phyloP scores from a whole-genome alignment of 371 early-diverging fungal species.

The Gilbertella persicaria region DNA sequence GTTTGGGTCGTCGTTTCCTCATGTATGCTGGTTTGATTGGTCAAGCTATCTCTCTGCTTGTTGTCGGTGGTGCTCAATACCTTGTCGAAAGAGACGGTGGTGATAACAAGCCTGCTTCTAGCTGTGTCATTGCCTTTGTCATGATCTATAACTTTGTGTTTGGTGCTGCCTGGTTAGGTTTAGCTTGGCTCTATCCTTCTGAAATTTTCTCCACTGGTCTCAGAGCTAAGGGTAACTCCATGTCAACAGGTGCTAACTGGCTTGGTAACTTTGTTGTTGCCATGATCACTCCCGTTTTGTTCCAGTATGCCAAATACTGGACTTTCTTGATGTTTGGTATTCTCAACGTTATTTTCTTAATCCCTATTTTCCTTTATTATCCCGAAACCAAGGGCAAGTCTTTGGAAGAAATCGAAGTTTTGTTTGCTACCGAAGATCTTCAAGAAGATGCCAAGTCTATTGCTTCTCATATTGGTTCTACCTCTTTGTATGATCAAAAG shows the following conservation, averaged over 20 bases:
- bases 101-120: constrained; percentile 33
- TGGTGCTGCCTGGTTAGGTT: constrained; percentile 58
- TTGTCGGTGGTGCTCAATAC: constrained; percentile 49
- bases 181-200: constrained; percentile 68
- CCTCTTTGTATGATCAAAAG: constrained; percentile 39
- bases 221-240: constrained; percentile 46
- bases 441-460: constrained; percentile 41
- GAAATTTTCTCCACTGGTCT: constrained; percentile 62
- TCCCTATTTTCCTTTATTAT: constrained; percentile 50
- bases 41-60: constrained; percentile 41
- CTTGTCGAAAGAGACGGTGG: constrained; percentile 24
- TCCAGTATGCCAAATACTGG: constrained; percentile 57
- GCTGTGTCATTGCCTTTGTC: constrained; percentile 44
- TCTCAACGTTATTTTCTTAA: constrained; percentile 35
- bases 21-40: constrained; percentile 38
- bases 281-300: constrained; percentile 43
- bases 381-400: constrained; percentile 62
- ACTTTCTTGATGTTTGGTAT: constrained; percentile 61
- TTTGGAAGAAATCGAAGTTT: constrained; percentile 60
- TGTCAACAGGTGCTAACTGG: constrained; percentile 69
- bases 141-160: constrained; percentile 50
- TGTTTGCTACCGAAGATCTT: constrained; percentile 44
- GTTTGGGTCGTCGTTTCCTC: constrained; percentile 47
- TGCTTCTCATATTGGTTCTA: constrained; percentile 37
- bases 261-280: constrained; percentile 50